Evolutionary conservation across 331 rosid species (phyloP).

Genomic region (Malus hybrid): DNA sequence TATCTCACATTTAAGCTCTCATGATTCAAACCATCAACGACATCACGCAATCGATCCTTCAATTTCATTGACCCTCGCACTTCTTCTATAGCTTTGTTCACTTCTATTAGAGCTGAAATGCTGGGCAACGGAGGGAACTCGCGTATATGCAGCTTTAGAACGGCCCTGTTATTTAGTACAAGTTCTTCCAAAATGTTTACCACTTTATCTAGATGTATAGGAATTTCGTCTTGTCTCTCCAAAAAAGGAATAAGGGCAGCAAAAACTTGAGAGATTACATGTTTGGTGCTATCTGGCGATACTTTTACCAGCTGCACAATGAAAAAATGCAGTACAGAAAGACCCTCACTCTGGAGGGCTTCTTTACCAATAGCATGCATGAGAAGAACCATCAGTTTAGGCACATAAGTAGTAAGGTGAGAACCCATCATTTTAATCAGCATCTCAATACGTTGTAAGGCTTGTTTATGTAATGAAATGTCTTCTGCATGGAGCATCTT

Average conservation of each 20-base stretch:
- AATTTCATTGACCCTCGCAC: constrained; percentile 83
- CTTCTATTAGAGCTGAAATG: constrained; percentile 61
- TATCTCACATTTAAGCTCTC: constrained; percentile 94
- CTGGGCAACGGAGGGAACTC: constrained; percentile 92
- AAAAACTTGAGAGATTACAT: constrained; percentile 87
- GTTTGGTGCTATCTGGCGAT: constrained; percentile 83
- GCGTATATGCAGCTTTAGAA: constrained; percentile 57
- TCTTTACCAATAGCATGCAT: constrained; percentile 82
- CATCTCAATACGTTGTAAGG: constrained; percentile 85
- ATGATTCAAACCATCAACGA: constrained; percentile 87
- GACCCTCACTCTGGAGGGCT: constrained; percentile 72
- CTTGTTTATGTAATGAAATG: constrained; percentile 61
- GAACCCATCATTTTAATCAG: constrained; percentile 90
- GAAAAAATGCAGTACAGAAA: constrained; percentile 74
- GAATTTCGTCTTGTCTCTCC: constrained; percentile 68
- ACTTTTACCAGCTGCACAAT: constrained; percentile 63
- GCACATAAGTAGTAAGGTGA: constrained; percentile 86
- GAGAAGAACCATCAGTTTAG: constrained; percentile 90
- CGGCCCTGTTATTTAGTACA: constrained; percentile 54
- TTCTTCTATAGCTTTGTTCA: constrained; percentile 73
- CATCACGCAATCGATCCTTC: constrained; percentile 70
- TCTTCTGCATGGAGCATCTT: constrained; percentile 94
- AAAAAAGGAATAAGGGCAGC: constrained; percentile 94
- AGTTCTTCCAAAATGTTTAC: constrained; percentile 79
- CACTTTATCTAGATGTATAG: constrained; percentile 64